phyloP scores from a whole-genome alignment of 2,329 filamentous ascomycete species.

The Madurella fahalii region DNA sequence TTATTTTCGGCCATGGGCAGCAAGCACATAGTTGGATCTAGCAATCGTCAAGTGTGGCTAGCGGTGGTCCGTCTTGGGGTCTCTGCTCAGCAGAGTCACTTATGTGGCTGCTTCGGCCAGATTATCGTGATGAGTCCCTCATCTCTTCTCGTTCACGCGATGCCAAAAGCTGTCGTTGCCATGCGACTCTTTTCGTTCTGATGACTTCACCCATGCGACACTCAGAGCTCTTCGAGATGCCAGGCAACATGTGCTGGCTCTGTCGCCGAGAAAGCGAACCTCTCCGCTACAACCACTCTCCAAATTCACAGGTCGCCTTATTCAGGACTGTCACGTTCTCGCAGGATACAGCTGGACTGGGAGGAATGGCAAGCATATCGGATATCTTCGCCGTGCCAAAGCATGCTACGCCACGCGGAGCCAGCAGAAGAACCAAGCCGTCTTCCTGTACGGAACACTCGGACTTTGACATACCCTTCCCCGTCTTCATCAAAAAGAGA shows the following conservation, averaged over 20 bases:
- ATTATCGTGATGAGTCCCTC: no score
- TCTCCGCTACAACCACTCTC: background rate
- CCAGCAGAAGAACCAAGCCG: background rate
- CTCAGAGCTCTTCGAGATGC: background rate
- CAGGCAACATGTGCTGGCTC: conserved; percentile 16
- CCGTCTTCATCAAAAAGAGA: background rate
- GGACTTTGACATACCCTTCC: background rate
- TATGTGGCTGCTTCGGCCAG: no score
- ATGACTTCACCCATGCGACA: background rate
- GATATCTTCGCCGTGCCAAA: background rate
- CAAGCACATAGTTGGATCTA: no score
- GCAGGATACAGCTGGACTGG: background rate
- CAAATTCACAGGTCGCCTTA: background rate
- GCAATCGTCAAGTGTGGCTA: no score
- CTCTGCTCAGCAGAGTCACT: no score
- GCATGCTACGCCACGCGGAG: background rate
- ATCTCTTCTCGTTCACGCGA: no score
- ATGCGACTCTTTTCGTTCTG: no score
- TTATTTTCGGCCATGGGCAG: no score
- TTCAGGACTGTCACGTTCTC: conserved; percentile 11
- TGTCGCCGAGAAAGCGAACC: conserved; percentile 15
- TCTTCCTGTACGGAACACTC: background rate
- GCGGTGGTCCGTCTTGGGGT: no score
- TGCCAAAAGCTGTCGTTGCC: no score
- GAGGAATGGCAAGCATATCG: background rate